A percentile compares a stretch with the other conserved stretches of the same genome.
phyloP scores from a whole-genome alignment of 306 rosid genomes.

The Vigna trinervia region DNA sequence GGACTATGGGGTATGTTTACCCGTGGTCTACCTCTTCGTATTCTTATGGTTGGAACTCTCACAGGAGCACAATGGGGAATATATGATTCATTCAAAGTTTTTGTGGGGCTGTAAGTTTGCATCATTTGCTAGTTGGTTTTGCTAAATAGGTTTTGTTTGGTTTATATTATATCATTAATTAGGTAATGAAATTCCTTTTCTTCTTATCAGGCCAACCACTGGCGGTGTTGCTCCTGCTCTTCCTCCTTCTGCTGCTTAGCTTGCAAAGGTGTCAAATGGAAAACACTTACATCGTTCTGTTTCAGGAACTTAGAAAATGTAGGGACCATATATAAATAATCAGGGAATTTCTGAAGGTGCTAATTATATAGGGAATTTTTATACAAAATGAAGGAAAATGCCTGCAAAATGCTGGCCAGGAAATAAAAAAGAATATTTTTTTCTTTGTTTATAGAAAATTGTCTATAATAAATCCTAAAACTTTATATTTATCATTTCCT shows the following conservation, averaged over 20 bases:
- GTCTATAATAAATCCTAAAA: no score
- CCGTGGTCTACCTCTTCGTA: slow-evolving; percentile 97
- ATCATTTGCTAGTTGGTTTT: not conserved
- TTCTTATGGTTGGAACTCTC: slow-evolving; percentile 93
- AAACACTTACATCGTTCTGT: slow-evolving; percentile 23
- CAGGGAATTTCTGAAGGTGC: no score
- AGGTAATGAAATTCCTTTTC: slow-evolving; percentile 20
- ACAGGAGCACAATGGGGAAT: slow-evolving; percentile 95
- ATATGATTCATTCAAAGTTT: slow-evolving; percentile 92
- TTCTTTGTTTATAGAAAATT: no score
- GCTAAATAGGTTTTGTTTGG: not conserved
- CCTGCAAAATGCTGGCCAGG: no score
- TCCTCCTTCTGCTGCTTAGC: slow-evolving; percentile 45
- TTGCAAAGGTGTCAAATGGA: slow-evolving; percentile 43
- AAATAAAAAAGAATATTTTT: no score
- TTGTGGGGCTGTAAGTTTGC: slow-evolving; percentile 86
- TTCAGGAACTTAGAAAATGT: slow-evolving; percentile 27
- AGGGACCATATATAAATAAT: no score
- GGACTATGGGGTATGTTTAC: slow-evolving; percentile 83
- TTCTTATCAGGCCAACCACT: slow-evolving; percentile 77
- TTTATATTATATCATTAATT: not conserved
- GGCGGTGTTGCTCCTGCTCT: slow-evolving; percentile 73
- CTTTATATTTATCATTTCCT: no score
- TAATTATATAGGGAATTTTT: no score
- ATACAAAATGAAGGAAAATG: no score